Evolutionary conservation across 1,284 basidiomycete species (phyloP), one percentile per base, ranked within the genome.

Genomic region (Volvariella volvacea): DNA sequence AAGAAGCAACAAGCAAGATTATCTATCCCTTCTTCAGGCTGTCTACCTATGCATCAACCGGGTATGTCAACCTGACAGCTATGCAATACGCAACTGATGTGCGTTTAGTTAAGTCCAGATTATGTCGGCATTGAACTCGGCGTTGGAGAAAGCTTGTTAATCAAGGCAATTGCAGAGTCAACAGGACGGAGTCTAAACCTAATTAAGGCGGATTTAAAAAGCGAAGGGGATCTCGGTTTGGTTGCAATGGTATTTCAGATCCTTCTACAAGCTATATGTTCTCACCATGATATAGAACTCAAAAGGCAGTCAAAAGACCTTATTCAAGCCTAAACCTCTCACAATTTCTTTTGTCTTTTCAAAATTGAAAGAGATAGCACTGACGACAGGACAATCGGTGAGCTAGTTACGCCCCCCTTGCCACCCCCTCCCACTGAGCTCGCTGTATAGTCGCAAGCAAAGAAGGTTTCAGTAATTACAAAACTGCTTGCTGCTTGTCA

Each of bases 11-110:
- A 71, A 80, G 43, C 83, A 79, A 42, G 85, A 90, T 51, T 67
- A 66, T 4, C 69, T 76, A 15, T 81, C 83, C 9, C 75, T 99
- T 21, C 73, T 98, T 10, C 88, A 92, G 57, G 80, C 86, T 0
- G 87, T 99, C 2, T 99, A 99, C 58, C 77, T 99, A 2, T 99
- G 95, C 60, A 97, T 99, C 63, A 99, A 99, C 60, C 73, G 94
- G 49, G 92, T 95, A 60, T 41, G 80, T 66, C n/a, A n/a, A n/a
- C n/a, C n/a, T n/a, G n/a, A n/a, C n/a, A n/a, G n/a, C n/a, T n/a
- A n/a, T 1, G 33, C 34, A 10, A 17, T 22, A 2, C 39, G 39
- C 21, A 19, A 19, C 16, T 30, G 22, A 44, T 44, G 46, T 51
- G 42, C 48, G 45, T 28, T 30, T 58, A 96, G 87, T 65, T 99